Base-by-base conservation (phyloP, 805 yeast genomes). In the Ogataea angusta region DNA sequence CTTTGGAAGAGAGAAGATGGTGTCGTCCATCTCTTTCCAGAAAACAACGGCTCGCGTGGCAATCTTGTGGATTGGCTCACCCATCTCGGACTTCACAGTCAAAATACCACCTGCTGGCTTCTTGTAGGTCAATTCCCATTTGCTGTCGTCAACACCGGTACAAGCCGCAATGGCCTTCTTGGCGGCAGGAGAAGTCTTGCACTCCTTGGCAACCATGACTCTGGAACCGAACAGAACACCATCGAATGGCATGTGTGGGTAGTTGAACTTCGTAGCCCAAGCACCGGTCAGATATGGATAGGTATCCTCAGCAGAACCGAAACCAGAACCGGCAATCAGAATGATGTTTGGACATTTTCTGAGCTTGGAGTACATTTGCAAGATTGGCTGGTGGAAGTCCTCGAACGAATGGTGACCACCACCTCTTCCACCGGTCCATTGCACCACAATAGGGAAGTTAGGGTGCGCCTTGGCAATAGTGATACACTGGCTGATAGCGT, bases 351-450 rank as follows among this genome's bases (percentile, higher is more conserved):
- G 61, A 58, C 89, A 83, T 69, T 88, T 84, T 77, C 99, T 85
- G 58, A 93, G 85, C 73, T 85, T 84, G 52, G 95, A 73, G 69
- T 93, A 93, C 91, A 93, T 93, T 67, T 88, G 96, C 61, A 93
- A 71, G 53, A 93, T 78, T 53, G 99, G 98, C 62, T 90, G 91
- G 68, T 93, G 99, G 93, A 91, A 89, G 71, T 93, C 99, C 75
- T 93, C 99, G 61, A 81, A 93, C 36, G 98, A 91, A 68, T 93
- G 99, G 67, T 93, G 99, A 62, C 99, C 99, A 78, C 99, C 99
- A 72, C 97, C 99, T 78, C 99, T 90, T 68, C 99, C 99, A 77
- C 98, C 99, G 45, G 99, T 93, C 99, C 99, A 93, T 74, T 93
- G 99, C 56, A 93, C 71, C 41, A 93, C 91, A 59, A 93, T 88